Evolutionary conservation across 2,329 filamentous ascomycete genomes (phyloP), one percentile per base, ranked within the genome.

Genomic region (Trichophyton verrucosum): DNA sequence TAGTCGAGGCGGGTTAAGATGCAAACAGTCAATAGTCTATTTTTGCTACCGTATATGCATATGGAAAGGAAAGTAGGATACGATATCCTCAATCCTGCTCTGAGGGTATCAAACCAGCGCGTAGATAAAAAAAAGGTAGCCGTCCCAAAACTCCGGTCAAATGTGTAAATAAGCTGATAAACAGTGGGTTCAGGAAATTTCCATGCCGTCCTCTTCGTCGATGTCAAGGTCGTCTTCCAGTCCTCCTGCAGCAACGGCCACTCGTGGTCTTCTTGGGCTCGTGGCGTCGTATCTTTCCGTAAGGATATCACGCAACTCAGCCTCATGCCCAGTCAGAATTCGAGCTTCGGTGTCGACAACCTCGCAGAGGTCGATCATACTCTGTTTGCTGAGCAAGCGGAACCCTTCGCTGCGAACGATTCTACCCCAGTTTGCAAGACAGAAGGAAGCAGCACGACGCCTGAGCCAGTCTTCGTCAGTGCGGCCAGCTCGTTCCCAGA

Each of bases 381-480:
- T 88, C 59, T 82, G 78, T 60, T 89, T 86, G 61, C 87, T 89
- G 40, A 99, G 79, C 57, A 83, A 86, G 62, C 91, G 81, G 77
- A 97, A 99, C 0, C 89, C 91, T 38, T 86, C 82, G 0, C 91
- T 96, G 17, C 94, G 86, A 22, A 97, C 94, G 30, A 99, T 84
- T 55, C 94, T 86, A 59, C 94, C 94, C 91, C 94, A 99, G 73
- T 97, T 89, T 44, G 87, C 87, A 74, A 99, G 83, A 71, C 91
- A 96, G 74, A 95, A 97, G 55, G 80, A 81, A 0, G 91, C 91
- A 0, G 94, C 90, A 59, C 92, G 86, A 67, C 89, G 88, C 72
- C 91, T 89, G 44, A 99, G 81, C 91, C 91, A 96, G 59, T 95
- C 89, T 74, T 99, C 94, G 67, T 86, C 89, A 15, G 94, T 92